These are phyloP conservation scores for Hypoxylon rubiginosum DNA, from an alignment of 2,329 filamentous ascomycete genomes.

Conservation along the genomic window DNA sequence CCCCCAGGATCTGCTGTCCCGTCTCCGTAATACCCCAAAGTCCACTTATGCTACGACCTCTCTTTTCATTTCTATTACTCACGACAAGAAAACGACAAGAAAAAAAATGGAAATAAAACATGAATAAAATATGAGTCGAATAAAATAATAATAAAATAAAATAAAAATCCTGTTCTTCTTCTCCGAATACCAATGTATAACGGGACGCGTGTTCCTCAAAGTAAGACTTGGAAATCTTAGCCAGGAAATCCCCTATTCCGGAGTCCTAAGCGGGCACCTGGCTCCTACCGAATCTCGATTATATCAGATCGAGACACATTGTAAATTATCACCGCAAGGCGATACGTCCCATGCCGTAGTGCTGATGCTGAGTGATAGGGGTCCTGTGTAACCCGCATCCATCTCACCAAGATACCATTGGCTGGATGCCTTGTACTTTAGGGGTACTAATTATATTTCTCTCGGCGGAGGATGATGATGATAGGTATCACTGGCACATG, in stretches of 20 bases:
- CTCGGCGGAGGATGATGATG: conserved; percentile 34
- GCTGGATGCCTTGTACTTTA: conserved; percentile 18
- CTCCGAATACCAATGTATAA: not conserved
- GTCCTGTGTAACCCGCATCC: conserved; percentile 34
- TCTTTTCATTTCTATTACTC: conserved; percentile 1
- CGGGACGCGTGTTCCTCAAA: conserved; percentile 7
- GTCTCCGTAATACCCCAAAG: conserved; percentile 28
- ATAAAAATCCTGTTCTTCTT: not conserved
- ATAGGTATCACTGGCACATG: conserved; percentile 22
- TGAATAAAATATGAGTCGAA: too few relatives aligned
- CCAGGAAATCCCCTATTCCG: conserved; percentile 19
- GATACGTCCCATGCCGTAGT: conserved; percentile 15
- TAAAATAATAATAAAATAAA: conserved; percentile 6
- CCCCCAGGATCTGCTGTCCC: conserved; percentile 35
- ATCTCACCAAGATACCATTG: conserved; percentile 9
- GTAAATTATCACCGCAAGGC: conserved; percentile 21
- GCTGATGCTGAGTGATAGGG: conserved; percentile 17
- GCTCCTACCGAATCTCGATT: conserved; percentile 21
- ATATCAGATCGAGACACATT: conserved; percentile 27
- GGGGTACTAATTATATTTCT: conserved; percentile 29
- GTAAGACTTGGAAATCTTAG: conserved; percentile 7
- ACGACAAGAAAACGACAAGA: not conserved
- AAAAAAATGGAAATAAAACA: not conserved
- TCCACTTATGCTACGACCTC: conserved; percentile 32
- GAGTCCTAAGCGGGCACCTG: conserved; percentile 13